phyloP scores from a whole-genome alignment of 495 filamentous ascomycete genomes.

The Tricharina praecox region DNA sequence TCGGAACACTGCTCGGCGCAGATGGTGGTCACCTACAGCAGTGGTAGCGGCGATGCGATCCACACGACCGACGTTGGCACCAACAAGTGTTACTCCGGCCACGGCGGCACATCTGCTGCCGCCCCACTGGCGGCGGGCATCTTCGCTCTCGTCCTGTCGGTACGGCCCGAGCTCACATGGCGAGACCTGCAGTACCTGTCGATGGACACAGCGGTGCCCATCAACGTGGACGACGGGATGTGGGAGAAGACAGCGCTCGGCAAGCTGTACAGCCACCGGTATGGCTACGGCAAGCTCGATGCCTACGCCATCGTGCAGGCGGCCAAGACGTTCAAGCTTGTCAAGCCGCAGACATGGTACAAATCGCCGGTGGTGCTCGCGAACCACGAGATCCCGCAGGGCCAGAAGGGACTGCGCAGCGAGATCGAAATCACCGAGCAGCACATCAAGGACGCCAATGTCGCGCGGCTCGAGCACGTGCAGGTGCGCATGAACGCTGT shows the following conservation, averaged over 20 bases:
- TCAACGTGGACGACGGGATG: constrained; percentile 55
- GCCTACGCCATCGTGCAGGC: constrained; percentile 69
- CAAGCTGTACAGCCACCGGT: constrained; percentile 78
- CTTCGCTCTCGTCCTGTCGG: constrained; percentile 76
- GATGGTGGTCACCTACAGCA: constrained; percentile 89
- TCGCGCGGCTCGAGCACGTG: constrained; percentile 77
- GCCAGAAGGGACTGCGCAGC: constrained; percentile 60
- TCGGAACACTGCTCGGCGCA: constrained; percentile 92
- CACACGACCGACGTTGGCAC: constrained; percentile 89
- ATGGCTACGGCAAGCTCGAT: constrained; percentile 89
- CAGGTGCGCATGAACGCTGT: constrained; percentile 94
- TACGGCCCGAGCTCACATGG: constrained; percentile 79
- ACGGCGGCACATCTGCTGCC: constrained; percentile 94
- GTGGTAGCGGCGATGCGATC: constrained; percentile 72
- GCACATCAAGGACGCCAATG: constrained; percentile 62
- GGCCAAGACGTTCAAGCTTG: constrained; percentile 66
- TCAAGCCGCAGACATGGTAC: constrained; percentile 97
- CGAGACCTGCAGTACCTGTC: constrained; percentile 86
- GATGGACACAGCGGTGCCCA: constrained; percentile 64
- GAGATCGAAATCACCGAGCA: constrained; percentile 59
- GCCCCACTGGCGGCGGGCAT: constrained; percentile 83
- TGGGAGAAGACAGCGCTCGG: constrained; percentile 71
- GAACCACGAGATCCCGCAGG: constrained; percentile 71
- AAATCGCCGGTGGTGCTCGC: constrained; percentile 86
- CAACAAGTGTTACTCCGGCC: constrained; percentile 55